Evolutionary conservation across 2,329 filamentous ascomycete genomes (phyloP), one percentile per base, ranked within the genome.

Genomic region (Penicillium sp.): DNA sequence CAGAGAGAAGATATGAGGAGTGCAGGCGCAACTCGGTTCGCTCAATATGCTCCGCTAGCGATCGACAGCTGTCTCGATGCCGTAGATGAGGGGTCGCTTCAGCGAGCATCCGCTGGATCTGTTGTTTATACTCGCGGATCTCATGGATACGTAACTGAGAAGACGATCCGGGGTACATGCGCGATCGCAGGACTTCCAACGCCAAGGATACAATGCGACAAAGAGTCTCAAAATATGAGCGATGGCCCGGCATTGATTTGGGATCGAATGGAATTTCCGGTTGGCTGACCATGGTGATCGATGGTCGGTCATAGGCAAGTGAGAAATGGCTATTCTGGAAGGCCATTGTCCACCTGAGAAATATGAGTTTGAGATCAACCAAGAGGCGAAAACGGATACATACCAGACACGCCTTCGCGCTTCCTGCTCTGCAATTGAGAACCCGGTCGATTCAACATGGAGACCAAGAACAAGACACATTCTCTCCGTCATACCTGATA

Each of bases 301-400:
- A 80, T 3, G 77, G 77, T 43, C 83, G 74, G 62, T 85, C 83
- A 68, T 84, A 85, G 1, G 82, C 84, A 41, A 85, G 80, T 16
- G 82, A 84, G n/a, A 85, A 76, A 37, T 85, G 73, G 44, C 81
- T 83, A 61, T 85, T 84, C 61, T 85, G 83, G 77, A 83, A 85
- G 16, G 84, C 75, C 57, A 85, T 76, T 16, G 80, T 77, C 83
- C 83, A 85, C 70, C 70, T 68, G 28, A n/a, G 9, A 33, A 35
- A 17, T 19, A 22, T 52, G 3, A 57, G 50, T 16, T 26, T 26
- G 10, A 41, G 2, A 26, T 31, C 10, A 49, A 28, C 22, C 8
- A 30, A 45, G 44, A 25, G 16, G 10, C 14, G 16, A 16, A 30
- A 22, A 28, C 31, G n/a, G 12, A 19, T 31, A 49, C 69, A 58